Conservation (phyloP, 179 eudicot species). For the Gypsophila paniculata region DNA sequence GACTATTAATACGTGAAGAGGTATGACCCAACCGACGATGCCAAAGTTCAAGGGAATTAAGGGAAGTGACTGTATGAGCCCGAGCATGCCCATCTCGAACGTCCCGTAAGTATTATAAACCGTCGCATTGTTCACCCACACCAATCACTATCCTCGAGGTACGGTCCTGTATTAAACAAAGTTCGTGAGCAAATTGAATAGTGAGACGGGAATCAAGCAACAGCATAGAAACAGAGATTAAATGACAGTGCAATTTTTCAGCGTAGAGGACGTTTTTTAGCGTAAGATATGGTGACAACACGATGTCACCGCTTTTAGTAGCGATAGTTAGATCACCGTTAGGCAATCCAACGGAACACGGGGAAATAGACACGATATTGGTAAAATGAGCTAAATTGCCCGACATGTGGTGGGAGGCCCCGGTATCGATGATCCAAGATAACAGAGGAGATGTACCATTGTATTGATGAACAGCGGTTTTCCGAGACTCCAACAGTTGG, state of each 20-base stretch:
- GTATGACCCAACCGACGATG: constrained; percentile 12
- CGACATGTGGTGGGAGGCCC: constrained; percentile 3
- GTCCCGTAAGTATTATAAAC: neutral
- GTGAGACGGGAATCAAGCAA: neutral
- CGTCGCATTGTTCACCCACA: too few relatives aligned
- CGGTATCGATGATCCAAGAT: neutral
- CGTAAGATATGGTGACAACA: neutral
- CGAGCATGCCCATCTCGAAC: too few relatives aligned
- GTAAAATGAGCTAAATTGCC: neutral
- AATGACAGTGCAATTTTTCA: neutral
- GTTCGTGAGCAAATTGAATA: neutral
- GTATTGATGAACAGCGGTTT: too few relatives aligned
- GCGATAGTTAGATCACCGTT: neutral
- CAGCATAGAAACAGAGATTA: neutral
- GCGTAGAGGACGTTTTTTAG: neutral
- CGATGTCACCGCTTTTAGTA: neutral
- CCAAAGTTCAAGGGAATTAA: neutral
- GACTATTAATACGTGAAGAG: neutral
- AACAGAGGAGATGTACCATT: neutral
- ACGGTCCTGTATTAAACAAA: constrained; percentile 9
- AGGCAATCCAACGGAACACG: neutral
- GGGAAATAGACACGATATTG: neutral
- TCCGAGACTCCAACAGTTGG: too few relatives aligned
- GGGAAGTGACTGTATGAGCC: too few relatives aligned
- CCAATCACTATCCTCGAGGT: neutral